Percentiles rank a stretch among this genome's conserved stretches.
Evolutionary conservation across 108 stramenopile genomes (phyloP).

Genomic region (Stephanodiscus triporus): DNA sequence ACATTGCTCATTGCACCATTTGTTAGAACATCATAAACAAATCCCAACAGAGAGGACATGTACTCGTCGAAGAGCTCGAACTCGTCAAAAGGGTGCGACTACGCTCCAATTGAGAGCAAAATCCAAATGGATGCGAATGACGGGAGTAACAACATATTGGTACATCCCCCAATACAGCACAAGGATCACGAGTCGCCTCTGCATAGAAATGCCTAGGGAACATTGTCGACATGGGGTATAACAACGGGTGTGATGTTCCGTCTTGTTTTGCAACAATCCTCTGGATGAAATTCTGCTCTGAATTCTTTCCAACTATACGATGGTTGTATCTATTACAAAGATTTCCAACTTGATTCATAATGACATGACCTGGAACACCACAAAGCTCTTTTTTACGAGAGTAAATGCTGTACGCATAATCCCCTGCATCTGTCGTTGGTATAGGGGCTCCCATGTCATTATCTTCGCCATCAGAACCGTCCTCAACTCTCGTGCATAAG

Average conservation of each 20-base stretch:
- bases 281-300: constrained; percentile 18
- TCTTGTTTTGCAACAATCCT: constrained; percentile 1
- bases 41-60: not conserved
- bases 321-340: constrained; percentile 13
- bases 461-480: no score
- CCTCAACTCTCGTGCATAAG: no score
- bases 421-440: no score
- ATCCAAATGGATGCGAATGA: not conserved
- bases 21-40: not conserved
- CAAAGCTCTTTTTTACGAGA: no score
- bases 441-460: no score
- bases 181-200: not conserved
- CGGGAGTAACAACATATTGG: constrained; percentile 15
- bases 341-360: constrained; percentile 16
- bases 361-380: constrained; percentile 7
- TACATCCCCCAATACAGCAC: constrained; percentile 12
- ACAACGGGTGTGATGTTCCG: constrained; percentile 9
- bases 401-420: no score
- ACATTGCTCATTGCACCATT: not conserved
- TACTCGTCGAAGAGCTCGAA: not conserved
- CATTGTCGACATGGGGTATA: constrained; percentile 5
- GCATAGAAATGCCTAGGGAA: constrained; percentile 16
- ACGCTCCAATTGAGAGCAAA: constrained; percentile 1
- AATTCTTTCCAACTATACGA: constrained; percentile 5
- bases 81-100: not conserved